Percentiles rank a stretch among this genome's conserved stretches.
These are phyloP conservation scores for Glycine tomentella DNA, from an alignment of 306 rosid species.

Conservation along the genomic window DNA sequence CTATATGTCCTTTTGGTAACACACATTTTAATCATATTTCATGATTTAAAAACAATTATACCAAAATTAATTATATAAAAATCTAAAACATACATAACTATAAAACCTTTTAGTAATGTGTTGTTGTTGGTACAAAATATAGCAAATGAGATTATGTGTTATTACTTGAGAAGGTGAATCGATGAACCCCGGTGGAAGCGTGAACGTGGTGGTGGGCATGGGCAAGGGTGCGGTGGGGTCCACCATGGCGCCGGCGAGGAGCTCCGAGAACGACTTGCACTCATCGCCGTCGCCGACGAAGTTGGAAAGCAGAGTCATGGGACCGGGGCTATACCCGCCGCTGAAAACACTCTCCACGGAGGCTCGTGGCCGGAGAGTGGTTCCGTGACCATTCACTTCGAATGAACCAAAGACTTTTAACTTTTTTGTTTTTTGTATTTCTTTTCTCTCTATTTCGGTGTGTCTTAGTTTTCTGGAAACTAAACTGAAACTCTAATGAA, in stretches of 20 bases:
- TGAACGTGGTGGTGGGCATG: conserved; percentile 30
- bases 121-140: neutral
- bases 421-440: neutral
- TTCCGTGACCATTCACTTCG: conserved; percentile 57
- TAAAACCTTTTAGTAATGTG: neutral
- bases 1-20: neutral
- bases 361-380: conserved; percentile 56
- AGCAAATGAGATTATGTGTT: neutral
- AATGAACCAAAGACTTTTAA: neutral
- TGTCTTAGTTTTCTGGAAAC: neutral
- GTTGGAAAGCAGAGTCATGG: conserved; percentile 80
- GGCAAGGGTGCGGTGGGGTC: conserved; percentile 24
- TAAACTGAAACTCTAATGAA: neutral
- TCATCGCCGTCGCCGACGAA: conserved; percentile 74
- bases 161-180: conserved; percentile 54
- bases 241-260: conserved; percentile 72
- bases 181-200: conserved; percentile 39
- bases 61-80: neutral
- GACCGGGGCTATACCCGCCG: conserved; percentile 78
- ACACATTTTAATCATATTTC: neutral
- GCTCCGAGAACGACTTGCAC: conserved; percentile 70
- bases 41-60: neutral
- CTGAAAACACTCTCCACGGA: conserved; percentile 61
- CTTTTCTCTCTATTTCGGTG: neutral
- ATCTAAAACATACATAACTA: neutral